Evolutionary conservation across 805 yeast genomes (phyloP).

Genomic region (Saccharomyces kudriavzevii): DNA sequence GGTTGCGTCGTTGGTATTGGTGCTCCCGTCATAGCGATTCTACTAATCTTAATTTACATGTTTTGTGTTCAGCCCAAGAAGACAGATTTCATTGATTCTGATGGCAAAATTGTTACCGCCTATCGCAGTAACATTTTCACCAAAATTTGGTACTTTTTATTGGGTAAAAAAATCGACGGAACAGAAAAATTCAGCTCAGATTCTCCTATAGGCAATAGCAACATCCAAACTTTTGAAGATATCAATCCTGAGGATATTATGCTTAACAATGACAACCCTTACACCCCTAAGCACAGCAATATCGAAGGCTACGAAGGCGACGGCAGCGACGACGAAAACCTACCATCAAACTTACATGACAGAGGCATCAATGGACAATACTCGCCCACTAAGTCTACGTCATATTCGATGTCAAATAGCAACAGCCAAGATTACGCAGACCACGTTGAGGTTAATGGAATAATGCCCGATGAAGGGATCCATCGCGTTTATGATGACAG

Average conservation of each 20-base stretch:
- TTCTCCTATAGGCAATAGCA: slow-evolving; percentile 14
- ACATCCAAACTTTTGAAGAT: slow-evolving; percentile 1
- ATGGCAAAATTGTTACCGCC: slow-evolving; percentile 32
- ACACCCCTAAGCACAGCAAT: neutral
- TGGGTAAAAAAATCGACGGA: slow-evolving; percentile 21
- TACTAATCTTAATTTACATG: slow-evolving; percentile 20
- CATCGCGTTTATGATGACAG: neutral
- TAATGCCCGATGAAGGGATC: neutral
- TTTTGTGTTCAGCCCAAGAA: slow-evolving; percentile 26
- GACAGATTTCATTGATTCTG: slow-evolving; percentile 30
- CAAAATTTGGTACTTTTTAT: slow-evolving; percentile 23
- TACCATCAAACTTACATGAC: neutral
- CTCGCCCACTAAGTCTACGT: neutral
- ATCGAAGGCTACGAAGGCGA: neutral
- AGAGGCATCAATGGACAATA: neutral
- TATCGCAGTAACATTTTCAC: slow-evolving; percentile 27
- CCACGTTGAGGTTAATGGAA: neutral
- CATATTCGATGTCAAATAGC: neutral
- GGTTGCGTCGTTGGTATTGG: slow-evolving; percentile 71
- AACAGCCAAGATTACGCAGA: neutral
- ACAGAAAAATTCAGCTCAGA: slow-evolving; percentile 17
- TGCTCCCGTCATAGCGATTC: slow-evolving; percentile 41
- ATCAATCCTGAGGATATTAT: neutral
- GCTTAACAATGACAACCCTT: neutral
- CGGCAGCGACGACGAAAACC: neutral